phyloP scores from a whole-genome alignment of 768 basidiomycete genomes.

The Suillus subaureus region DNA sequence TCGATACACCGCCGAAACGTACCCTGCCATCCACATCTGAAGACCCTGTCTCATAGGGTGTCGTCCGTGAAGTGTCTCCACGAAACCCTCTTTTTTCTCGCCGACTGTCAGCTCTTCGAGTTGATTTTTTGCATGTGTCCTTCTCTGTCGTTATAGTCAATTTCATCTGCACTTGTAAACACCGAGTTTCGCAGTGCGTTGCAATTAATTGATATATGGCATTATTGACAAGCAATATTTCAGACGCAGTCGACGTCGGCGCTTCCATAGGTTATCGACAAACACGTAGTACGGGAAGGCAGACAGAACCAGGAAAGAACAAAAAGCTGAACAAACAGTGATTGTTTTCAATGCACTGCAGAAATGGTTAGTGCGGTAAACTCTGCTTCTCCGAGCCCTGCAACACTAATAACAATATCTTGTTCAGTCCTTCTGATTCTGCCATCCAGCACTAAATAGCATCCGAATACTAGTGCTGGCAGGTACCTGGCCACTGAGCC shows the following conservation, averaged over 20 bases:
- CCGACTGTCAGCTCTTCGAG: not conserved
- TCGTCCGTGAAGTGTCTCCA: not conserved
- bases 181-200: not conserved
- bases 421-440: not conserved
- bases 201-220: not conserved
- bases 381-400: constrained; percentile 9
- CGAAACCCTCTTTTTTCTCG: not conserved
- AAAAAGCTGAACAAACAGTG: not conserved
- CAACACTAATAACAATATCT: constrained; percentile 11
- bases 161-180: not conserved
- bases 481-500: constrained; percentile 19
- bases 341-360: not conserved
- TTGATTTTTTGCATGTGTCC: not conserved
- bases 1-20: not conserved
- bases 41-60: not conserved
- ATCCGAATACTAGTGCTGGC: constrained; percentile 7
- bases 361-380: constrained; percentile 11
- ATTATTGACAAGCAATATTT: not conserved
- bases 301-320: not conserved
- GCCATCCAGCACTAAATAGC: constrained; percentile 7
- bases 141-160: not conserved
- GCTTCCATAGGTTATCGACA: not conserved
- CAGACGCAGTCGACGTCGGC: not conserved
- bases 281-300: not conserved
- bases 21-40: not conserved